Percentiles rank a stretch among this genome's conserved stretches.
phyloP scores from a whole-genome alignment of 2,329 filamentous ascomycete genomes.

The Didymella pinodella region DNA sequence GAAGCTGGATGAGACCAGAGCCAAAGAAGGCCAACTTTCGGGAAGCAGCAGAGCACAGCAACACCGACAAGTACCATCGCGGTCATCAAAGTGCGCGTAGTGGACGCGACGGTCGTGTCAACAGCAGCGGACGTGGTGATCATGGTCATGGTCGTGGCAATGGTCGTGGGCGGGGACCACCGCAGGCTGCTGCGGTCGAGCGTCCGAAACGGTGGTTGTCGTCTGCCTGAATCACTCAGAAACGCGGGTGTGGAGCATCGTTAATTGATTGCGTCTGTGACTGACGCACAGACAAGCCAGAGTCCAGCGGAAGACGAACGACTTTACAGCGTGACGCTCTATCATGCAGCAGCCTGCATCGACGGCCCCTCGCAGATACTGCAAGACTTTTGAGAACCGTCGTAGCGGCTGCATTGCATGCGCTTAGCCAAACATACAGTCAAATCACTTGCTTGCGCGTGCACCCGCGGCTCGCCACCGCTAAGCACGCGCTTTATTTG shows the following conservation, averaged over 20 bases:
- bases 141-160: too few relatives aligned
- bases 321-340: slow-evolving; percentile 12
- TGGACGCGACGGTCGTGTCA: too few relatives aligned
- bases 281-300: slow-evolving; percentile 7
- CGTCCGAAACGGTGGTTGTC: slow-evolving; percentile 1
- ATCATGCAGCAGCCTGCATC: slow-evolving; percentile 22
- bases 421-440: slow-evolving; percentile 20
- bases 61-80: too few relatives aligned
- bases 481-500: slow-evolving; percentile 30
- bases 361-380: slow-evolving; percentile 12
- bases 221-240: slow-evolving; percentile 6
- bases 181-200: slow-evolving; percentile 4
- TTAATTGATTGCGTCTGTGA: slow-evolving; percentile 10
- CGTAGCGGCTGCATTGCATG: slow-evolving; percentile 31
- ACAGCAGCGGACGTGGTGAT: too few relatives aligned
- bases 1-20: too few relatives aligned
- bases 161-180: too few relatives aligned
- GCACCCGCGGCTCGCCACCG: slow-evolving; percentile 22
- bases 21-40: too few relatives aligned
- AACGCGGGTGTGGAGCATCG: slow-evolving; percentile 17
- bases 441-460: slow-evolving; percentile 24
- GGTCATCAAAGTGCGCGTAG: too few relatives aligned
- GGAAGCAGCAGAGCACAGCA: too few relatives aligned
- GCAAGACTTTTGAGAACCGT: slow-evolving; percentile 26
- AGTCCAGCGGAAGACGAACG: slow-evolving; percentile 1